phyloP scores from a whole-genome alignment of 176 grass and related monocot genomes.

The Secale cereale region DNA sequence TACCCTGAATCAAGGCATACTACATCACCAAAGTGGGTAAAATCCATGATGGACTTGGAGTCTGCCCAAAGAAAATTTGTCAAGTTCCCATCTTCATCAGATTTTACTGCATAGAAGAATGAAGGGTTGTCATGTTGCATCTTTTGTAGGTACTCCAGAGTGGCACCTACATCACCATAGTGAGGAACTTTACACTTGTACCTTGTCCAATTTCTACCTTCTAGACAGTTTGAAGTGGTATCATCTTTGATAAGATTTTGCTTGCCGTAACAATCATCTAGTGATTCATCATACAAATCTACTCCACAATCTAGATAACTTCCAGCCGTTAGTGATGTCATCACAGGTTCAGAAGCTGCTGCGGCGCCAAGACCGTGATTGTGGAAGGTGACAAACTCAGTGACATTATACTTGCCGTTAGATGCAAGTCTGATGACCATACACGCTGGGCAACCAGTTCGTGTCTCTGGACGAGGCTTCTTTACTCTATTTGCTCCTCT shows the following conservation, averaged over 20 bases:
- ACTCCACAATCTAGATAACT: slow-evolving; percentile 44
- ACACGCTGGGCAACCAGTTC: slow-evolving; percentile 89
- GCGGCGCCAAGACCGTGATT: slow-evolving; percentile 71
- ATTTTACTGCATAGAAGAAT: slow-evolving; percentile 72
- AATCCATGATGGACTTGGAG: slow-evolving; percentile 79
- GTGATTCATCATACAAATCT: slow-evolving; percentile 40
- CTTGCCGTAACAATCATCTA: slow-evolving; percentile 30
- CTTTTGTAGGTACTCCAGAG: slow-evolving; percentile 81
- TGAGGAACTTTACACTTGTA: slow-evolving; percentile 37
- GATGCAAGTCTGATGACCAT: slow-evolving; percentile 74
- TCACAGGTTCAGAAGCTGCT: slow-evolving; percentile 53
- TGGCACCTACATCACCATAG: slow-evolving; percentile 65
- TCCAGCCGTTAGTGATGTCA: slow-evolving; percentile 42
- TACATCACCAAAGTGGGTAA: slow-evolving; percentile 74
- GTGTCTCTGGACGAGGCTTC: slow-evolving; percentile 82
- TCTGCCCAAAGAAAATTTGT: slow-evolving; percentile 78
- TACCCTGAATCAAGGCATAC: slow-evolving; percentile 91
- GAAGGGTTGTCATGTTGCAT: slow-evolving; percentile 79
- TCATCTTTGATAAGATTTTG: slow-evolving; percentile 28
- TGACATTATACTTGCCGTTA: slow-evolving; percentile 76
- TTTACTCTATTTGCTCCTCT: slow-evolving; percentile 81
- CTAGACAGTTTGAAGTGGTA: slow-evolving; percentile 18
- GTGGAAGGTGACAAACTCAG: slow-evolving; percentile 85
- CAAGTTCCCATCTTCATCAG: slow-evolving; percentile 71
- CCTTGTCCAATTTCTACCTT: slow-evolving; percentile 49